Evolutionary conservation across 2,329 filamentous ascomycete genomes (phyloP), one percentile per base, ranked within the genome.

Genomic region (Talaromyces albobiverticillius): DNA sequence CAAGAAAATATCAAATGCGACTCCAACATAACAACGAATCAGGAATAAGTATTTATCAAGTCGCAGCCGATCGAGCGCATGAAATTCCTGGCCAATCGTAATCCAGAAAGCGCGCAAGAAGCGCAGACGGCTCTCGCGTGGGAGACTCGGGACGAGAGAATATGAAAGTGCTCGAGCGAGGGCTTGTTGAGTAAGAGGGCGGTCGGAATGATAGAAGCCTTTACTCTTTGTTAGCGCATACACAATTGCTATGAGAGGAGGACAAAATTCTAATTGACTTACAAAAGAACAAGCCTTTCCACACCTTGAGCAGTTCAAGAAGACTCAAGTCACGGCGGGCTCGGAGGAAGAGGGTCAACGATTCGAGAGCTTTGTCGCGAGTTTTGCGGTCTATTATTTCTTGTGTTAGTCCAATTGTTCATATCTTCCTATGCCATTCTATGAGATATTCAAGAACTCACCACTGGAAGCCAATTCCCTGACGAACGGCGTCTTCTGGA

Each of bases 1-100:
- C 22, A 74, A 36, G 53, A 72, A 68, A 1, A 73, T 46, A 47
- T 72, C 67, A 59, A 95, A 84, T 9, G 85, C 84, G n/a, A 87
- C 85, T 34, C 82, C 84, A 13, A 96, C 76, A 62, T 90, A 89
- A 60, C 88, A 83, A 50, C 94, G 82, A 55, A 95, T 87, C 16
- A 97, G 80, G 61, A 92, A 81, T 54, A 99, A 76, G 67, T 95
- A 97, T 77, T 99, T 99, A 74, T 99, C 91, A 77, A 97, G 86
- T 40, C 90, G 83, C 60, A 89, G 73, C 8, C 87, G 84, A 68
- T 91, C 88, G 57, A 91, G 85, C 42, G 78, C 76, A 25, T 82
- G 82, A 83, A 87, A 91, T 71, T 90, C 84, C 43, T 81, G 73
- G 45, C 81, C 77, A 70, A 91, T 81, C 8, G 86, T 88, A 60